A percentile compares a stretch with the other conserved stretches of the same genome.
These are phyloP conservation scores for Globisporangium takayamanum DNA, from an alignment of 352 stramenopile genomes.

Conservation along the genomic window DNA sequence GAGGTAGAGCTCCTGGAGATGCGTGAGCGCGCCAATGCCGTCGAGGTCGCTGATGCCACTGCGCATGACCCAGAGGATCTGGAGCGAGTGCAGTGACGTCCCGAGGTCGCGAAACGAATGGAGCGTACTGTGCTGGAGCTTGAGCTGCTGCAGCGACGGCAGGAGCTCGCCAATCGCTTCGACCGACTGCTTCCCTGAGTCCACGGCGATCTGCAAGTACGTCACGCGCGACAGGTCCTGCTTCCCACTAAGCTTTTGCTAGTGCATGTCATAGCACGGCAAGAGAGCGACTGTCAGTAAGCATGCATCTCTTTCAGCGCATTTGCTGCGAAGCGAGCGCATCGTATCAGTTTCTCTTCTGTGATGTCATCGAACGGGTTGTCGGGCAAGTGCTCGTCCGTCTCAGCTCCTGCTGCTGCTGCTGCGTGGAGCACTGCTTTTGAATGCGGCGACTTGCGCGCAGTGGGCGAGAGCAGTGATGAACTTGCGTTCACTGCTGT, in stretches of 20 bases:
- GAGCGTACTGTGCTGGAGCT: slow-evolving; percentile 54
- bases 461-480: slow-evolving; percentile 21
- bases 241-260: slow-evolving; percentile 59
- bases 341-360: slow-evolving; percentile 55
- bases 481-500: slow-evolving; percentile 2
- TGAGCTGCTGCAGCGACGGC: slow-evolving; percentile 60
- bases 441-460: slow-evolving; percentile 2
- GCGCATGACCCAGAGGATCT: slow-evolving; percentile 53
- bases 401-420: slow-evolving; percentile 3
- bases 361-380: slow-evolving; percentile 81
- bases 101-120: slow-evolving; percentile 79
- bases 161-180: slow-evolving; percentile 75
- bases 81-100: slow-evolving; percentile 64
- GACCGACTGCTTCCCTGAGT: slow-evolving; percentile 76
- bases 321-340: neutral
- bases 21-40: slow-evolving; percentile 76
- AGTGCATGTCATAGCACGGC: neutral
- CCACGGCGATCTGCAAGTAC: slow-evolving; percentile 56
- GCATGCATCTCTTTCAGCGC: neutral
- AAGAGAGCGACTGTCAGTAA: neutral
- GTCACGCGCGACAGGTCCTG: slow-evolving; percentile 52
- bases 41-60: slow-evolving; percentile 78
- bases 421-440: neutral
- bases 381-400: slow-evolving; percentile 27
- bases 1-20: slow-evolving; percentile 70